Base-by-base conservation (phyloP, 495 filamentous ascomycete genomes). In the Penicillium paradoxum region DNA sequence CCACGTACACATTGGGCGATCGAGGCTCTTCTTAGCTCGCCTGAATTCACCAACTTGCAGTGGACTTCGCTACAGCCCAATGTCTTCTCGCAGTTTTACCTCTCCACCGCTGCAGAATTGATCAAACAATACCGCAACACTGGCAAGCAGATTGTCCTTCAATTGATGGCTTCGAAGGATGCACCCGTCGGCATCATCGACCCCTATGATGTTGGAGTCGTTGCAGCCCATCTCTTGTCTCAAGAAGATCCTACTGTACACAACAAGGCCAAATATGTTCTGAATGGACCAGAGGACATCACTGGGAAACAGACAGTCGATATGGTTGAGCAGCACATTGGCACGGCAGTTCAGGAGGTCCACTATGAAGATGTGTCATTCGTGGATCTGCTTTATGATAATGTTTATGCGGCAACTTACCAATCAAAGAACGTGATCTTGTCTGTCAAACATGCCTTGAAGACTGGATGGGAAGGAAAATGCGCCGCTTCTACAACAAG, bases 11-110 rank as follows among this genome's bases (percentile, higher is more conserved):
- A 78, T 45, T 78, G 75, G 73, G 75, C 75, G 0, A 70, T 78
- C 41, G 75, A 76, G 57, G 24, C 63, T 24, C 54, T 78, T 1
- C 62, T 78, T 3, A 37, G 43, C 40, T 63, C 73, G 15, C 67
- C 69, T 0, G 67, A 74, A 40, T 75, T 76, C 55, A 43, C 21
- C n/a, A 34, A 24, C 25, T 27, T 78, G 42, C 65, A 75, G 43
- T 78, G 73, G 75, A 74, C 75, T 0, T 76, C 75, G 1, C 69
- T 78, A 15, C 75, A 75, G 53, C 67, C 75, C 0, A 76, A 76
- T 40, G 6, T 66, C 44, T 77, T 77, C 50, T 33, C 63, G 25
- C 30, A 17, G 7, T 17, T 68, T 11, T 49, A 30, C 17, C 48
- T 77, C 1, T 25, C 30, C 9, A 14, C 56, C n/a, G 66, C 70